A percentile compares a stretch with the other conserved stretches of the same genome.
These are phyloP conservation scores for Pseudogymnoascus sp. DNA, from an alignment of 2,329 filamentous ascomycete genomes.

Conservation along the genomic window DNA sequence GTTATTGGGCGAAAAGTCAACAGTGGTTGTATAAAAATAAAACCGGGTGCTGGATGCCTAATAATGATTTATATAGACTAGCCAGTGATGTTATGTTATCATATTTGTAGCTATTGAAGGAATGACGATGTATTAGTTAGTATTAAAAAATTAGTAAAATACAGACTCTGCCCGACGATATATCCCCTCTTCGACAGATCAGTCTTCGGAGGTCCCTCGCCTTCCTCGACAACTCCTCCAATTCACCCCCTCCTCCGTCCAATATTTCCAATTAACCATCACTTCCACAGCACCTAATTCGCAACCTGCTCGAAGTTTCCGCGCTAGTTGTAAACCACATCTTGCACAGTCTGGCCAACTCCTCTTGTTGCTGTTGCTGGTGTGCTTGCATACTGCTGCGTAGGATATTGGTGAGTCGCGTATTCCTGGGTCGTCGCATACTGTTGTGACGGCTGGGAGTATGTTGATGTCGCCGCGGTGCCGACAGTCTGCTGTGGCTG, in stretches of 20 bases:
- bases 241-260: not conserved
- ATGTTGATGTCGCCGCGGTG: not conserved
- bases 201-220: not conserved
- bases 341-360: not conserved
- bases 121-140: not conserved
- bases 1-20: too few relatives aligned
- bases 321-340: not conserved
- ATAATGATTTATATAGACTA: too few relatives aligned
- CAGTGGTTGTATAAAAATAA: too few relatives aligned
- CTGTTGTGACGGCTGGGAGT: not conserved
- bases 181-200: not conserved
- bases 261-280: not conserved
- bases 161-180: not conserved
- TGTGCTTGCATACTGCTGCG: not conserved
- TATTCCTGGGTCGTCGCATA: not conserved
- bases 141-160: conserved; percentile 6
- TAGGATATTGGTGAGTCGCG: not conserved
- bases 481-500: not conserved
- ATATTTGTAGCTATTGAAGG: not conserved
- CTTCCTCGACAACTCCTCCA: not conserved
- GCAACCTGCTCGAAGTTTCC: not conserved
- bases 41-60: too few relatives aligned
- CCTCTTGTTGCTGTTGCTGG: not conserved
- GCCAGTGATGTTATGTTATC: too few relatives aligned
- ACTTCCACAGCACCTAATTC: not conserved